A percentile compares a stretch with the other conserved stretches of the same genome.
phyloP scores from a whole-genome alignment of 371 early-diverging fungal genomes.

The Rhizopus microsporus region DNA sequence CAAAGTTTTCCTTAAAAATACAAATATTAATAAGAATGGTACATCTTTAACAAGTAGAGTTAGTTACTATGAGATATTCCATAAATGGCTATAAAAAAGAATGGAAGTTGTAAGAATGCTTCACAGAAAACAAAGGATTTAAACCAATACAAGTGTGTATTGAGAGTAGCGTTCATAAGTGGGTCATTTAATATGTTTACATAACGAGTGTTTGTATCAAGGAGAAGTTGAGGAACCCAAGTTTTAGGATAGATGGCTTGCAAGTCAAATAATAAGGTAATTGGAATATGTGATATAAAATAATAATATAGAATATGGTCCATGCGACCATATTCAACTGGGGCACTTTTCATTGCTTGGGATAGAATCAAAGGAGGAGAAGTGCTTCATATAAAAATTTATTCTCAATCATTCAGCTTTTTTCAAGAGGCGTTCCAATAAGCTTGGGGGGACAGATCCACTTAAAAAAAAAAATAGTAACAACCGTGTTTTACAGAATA shows the following conservation, averaged over 20 bases:
- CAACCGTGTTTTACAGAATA: too few species aligned
- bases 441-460: background rate
- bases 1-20: slow-evolving; percentile 16
- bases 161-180: slow-evolving; percentile 15
- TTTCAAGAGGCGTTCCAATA: too few species aligned
- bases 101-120: slow-evolving; percentile 25
- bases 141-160: slow-evolving; percentile 21
- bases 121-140: slow-evolving; percentile 24
- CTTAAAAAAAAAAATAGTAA: background rate
- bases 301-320: slow-evolving; percentile 24
- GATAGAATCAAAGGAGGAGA: too few species aligned
- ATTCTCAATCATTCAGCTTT: too few species aligned
- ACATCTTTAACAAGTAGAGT: background rate
- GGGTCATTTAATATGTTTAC: slow-evolving; percentile 15
- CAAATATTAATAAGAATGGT: background rate
- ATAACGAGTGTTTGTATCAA: slow-evolving; percentile 10
- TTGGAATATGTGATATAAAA: slow-evolving; percentile 26
- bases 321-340: slow-evolving; percentile 8
- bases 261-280: slow-evolving; percentile 21
- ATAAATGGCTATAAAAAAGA: slow-evolving; percentile 27
- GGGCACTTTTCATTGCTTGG: too few species aligned
- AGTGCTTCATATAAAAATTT: too few species aligned
- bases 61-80: slow-evolving; percentile 24
- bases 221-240: slow-evolving; percentile 12
- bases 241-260: slow-evolving; percentile 21